A percentile compares a stretch with the other conserved stretches of the same genome.
Conservation (phyloP, 225 moss, liverwort and hornwort genomes). For the Physcomitrellopsis africana region DNA sequence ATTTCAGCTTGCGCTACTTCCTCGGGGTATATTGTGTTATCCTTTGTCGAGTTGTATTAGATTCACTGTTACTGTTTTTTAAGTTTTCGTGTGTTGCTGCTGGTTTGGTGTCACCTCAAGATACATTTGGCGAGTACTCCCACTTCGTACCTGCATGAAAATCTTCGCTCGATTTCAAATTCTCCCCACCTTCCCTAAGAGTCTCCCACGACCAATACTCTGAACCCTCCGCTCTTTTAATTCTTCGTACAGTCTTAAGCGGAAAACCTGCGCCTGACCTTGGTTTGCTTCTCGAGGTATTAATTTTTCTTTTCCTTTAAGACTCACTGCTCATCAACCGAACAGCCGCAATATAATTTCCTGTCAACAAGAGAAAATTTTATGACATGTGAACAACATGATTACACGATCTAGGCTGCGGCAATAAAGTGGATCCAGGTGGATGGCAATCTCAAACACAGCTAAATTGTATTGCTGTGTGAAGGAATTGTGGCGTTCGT, state of each 20-base stretch:
- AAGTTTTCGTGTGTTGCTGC: slow-evolving; percentile 10
- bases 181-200: not conserved
- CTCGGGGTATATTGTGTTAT: too few species aligned
- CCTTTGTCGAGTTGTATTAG: too few species aligned
- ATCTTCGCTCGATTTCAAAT: slow-evolving; percentile 46
- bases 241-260: slow-evolving; percentile 27
- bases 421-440: too few species aligned
- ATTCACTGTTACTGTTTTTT: slow-evolving; percentile 53
- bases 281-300: slow-evolving; percentile 5
- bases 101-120: slow-evolving; percentile 89
- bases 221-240: slow-evolving; percentile 16
- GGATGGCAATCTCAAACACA: too few species aligned
- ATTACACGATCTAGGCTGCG: too few species aligned
- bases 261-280: slow-evolving; percentile 1
- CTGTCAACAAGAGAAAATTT: too few species aligned
- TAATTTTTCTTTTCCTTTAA: slow-evolving; percentile 4
- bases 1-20: too few species aligned
- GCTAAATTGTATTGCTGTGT: too few species aligned
- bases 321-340: not conserved
- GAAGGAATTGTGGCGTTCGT: too few species aligned
- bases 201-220: not conserved
- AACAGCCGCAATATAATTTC: not conserved
- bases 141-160: slow-evolving; percentile 99
- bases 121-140: slow-evolving; percentile 93
- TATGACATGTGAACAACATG: too few species aligned